Evolutionary conservation across 768 basidiomycete genomes (phyloP).

Genomic region (Naganishia randhawae): DNA sequence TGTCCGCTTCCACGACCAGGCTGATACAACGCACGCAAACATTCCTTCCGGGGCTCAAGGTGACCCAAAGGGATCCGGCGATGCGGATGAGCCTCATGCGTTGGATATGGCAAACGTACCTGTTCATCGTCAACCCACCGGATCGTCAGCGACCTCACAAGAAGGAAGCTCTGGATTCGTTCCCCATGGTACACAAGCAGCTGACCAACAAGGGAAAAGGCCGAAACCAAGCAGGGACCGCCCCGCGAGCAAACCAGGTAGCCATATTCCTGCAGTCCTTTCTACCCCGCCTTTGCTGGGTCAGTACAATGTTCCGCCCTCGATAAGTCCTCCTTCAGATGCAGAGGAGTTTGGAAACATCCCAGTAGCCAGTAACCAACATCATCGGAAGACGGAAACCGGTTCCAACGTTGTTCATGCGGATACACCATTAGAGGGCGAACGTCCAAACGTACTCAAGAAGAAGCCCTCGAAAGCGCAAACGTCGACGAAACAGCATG

Average conservation of each 20-base stretch:
- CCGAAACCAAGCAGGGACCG: neutral
- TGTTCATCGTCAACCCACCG: neutral
- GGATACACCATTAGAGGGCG: neutral
- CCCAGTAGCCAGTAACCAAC: neutral
- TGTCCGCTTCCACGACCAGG: neutral
- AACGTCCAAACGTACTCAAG: constrained; percentile 19
- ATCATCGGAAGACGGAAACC: neutral
- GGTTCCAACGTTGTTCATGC: neutral
- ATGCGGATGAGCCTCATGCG: neutral
- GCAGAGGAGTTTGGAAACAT: neutral
- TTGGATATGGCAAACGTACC: constrained; percentile 7
- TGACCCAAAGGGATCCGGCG: neutral
- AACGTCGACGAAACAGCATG: neutral
- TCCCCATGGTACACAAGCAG: neutral
- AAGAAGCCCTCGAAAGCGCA: constrained; percentile 9
- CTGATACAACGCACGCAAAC: neutral
- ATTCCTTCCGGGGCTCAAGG: neutral
- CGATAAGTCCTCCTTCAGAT: neutral
- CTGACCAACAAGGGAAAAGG: neutral
- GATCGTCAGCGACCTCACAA: neutral
- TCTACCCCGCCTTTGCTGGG: constrained; percentile 7
- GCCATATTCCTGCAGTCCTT: constrained; percentile 1
- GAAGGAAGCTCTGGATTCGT: neutral
- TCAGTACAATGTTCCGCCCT: neutral
- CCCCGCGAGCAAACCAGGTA: neutral